A percentile compares a stretch with the other conserved stretches of the same genome.
Evolutionary conservation across 108 stramenopile genomes (phyloP).

Genomic region (Discostella stelligeroides): DNA sequence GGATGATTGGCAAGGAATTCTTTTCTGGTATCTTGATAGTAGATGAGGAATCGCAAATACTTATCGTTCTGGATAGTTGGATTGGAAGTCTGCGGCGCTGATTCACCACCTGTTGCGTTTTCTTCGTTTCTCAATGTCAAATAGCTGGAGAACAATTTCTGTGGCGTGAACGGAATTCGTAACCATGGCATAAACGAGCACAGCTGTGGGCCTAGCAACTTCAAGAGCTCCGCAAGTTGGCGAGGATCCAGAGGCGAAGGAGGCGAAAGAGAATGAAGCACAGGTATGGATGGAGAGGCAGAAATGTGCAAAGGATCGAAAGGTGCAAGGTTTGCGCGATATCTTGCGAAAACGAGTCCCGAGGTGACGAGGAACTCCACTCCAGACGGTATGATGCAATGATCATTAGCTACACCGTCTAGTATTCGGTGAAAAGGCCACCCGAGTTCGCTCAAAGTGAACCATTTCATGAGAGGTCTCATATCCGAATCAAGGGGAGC

Average conservation of each 20-base stretch:
- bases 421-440: neutral
- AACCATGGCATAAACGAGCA: slow-evolving; percentile 47
- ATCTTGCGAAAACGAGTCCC: slow-evolving; percentile 46
- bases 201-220: slow-evolving; percentile 39
- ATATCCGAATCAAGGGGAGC: slow-evolving; percentile 59
- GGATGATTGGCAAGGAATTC: slow-evolving; percentile 6
- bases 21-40: slow-evolving; percentile 22
- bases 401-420: neutral
- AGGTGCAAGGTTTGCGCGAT: slow-evolving; percentile 24
- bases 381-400: slow-evolving; percentile 9
- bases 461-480: slow-evolving; percentile 78
- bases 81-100: neutral
- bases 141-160: slow-evolving; percentile 12
- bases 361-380: slow-evolving; percentile 49
- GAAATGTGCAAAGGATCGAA: slow-evolving; percentile 37
- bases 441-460: slow-evolving; percentile 50
- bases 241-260: slow-evolving; percentile 25
- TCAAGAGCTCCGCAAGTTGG: slow-evolving; percentile 38
- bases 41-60: slow-evolving; percentile 5
- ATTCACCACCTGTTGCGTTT: neutral
- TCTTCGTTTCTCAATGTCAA: neutral
- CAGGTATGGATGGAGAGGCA: neutral
- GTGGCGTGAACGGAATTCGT: slow-evolving; percentile 30
- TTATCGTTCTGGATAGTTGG: neutral
- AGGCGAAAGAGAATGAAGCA: slow-evolving; percentile 6